phyloP scores from a whole-genome alignment of 1,284 basidiomycete species.

The Leccinum insolens region DNA sequence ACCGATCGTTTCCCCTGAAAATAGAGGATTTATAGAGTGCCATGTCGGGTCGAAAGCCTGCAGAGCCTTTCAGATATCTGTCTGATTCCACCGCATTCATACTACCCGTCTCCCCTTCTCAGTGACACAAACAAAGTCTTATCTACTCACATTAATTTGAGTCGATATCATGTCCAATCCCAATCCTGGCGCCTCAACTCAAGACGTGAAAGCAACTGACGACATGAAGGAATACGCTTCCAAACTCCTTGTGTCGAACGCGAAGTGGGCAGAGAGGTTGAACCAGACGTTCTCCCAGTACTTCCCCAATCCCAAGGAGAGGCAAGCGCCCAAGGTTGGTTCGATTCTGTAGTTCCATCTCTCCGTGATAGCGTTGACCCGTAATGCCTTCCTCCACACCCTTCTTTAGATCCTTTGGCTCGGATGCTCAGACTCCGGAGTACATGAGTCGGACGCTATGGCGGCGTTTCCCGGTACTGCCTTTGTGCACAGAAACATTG shows the following conservation, averaged over 20 bases:
- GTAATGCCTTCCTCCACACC: not conserved
- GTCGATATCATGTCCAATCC: not conserved
- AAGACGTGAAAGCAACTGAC: not conserved
- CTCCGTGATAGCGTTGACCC: not conserved
- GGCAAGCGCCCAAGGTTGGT: slow-evolving; percentile 24
- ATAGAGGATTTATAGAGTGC: not conserved
- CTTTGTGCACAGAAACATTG: slow-evolving; percentile 56
- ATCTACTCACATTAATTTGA: not conserved
- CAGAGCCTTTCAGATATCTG: not conserved
- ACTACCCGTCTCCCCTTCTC: not conserved
- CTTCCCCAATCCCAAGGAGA: slow-evolving; percentile 17
- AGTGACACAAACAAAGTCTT: not conserved
- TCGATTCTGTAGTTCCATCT: not conserved
- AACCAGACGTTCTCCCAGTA: slow-evolving; percentile 29
- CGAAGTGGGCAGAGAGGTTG: slow-evolving; percentile 24
- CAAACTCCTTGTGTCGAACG: slow-evolving; percentile 11
- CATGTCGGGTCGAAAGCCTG: not conserved
- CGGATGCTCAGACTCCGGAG: slow-evolving; percentile 54
- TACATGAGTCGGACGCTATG: slow-evolving; percentile 45
- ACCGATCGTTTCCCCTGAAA: not conserved
- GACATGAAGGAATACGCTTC: not conserved
- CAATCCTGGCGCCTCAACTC: not conserved
- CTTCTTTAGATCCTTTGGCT: slow-evolving; percentile 51
- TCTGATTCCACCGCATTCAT: not conserved
- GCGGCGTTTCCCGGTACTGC: slow-evolving; percentile 47